Evolutionary conservation across 2,329 filamentous ascomycete species (phyloP).

Genomic region (Cyanodermella asteris): DNA sequence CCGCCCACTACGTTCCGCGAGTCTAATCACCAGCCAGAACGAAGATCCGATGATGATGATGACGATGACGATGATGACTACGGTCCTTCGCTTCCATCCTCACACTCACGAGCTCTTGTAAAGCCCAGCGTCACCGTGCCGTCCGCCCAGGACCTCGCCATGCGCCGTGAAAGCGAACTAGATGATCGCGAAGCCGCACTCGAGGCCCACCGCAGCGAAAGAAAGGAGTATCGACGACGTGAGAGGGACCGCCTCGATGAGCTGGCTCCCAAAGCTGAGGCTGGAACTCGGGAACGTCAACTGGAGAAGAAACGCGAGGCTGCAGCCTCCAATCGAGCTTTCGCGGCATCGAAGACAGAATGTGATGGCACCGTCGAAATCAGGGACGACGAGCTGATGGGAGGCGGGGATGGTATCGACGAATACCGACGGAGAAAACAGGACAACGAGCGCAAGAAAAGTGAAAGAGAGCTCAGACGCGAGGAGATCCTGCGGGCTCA

Average conservation of each 20-base stretch:
- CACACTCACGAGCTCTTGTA: not conserved
- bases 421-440: conserved; percentile 43
- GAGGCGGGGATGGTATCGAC: conserved; percentile 41
- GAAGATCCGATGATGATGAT: conserved; percentile 16
- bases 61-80: conserved; percentile 41
- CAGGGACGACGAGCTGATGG: conserved; percentile 57
- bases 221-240: conserved; percentile 39
- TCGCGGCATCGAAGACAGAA: conserved; percentile 34
- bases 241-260: conserved; percentile 63
- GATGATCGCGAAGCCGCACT: conserved; percentile 24
- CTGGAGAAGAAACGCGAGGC: conserved; percentile 65
- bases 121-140: not conserved
- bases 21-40: conserved; percentile 8
- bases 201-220: conserved; percentile 35
- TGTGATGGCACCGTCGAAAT: conserved; percentile 38
- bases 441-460: conserved; percentile 50
- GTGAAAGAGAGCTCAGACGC: conserved; percentile 58
- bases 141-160: conserved; percentile 9
- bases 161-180: conserved; percentile 23
- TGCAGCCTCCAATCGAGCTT: conserved; percentile 51
- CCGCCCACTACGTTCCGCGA: conserved; percentile 5
- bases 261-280: conserved; percentile 57
- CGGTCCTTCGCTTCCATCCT: conserved; percentile 27
- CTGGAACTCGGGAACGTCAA: conserved; percentile 60
- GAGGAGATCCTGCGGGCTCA: conserved; percentile 61